phyloP scores from a whole-genome alignment of 2,329 filamentous ascomycete species.

The Chaetomiaceae sp. region DNA sequence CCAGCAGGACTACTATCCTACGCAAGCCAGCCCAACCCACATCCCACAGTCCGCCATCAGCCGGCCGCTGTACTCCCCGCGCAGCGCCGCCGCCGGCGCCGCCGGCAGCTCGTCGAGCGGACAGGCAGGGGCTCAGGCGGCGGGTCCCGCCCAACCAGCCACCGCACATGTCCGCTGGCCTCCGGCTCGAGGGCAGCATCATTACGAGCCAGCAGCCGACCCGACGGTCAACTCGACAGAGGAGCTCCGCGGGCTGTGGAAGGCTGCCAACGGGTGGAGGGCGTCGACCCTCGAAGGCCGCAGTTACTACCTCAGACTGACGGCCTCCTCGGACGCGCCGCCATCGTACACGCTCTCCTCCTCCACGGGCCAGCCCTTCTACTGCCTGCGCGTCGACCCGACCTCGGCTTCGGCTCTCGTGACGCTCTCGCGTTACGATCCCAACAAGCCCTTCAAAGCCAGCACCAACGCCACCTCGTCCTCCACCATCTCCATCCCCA shows the following conservation, averaged over 20 bases:
- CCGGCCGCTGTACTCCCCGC: conserved; percentile 53
- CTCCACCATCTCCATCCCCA: conserved; percentile 18
- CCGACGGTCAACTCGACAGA: conserved; percentile 51
- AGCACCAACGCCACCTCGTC: conserved; percentile 31
- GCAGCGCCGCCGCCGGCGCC: conserved; percentile 12
- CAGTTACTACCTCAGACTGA: conserved; percentile 53
- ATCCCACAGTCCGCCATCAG: conserved; percentile 61
- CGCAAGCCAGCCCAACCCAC: conserved; percentile 55
- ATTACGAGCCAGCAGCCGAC: conserved; percentile 39
- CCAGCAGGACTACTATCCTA: conserved; percentile 65
- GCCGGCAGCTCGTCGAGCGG: neutral
- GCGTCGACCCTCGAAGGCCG: conserved; percentile 54
- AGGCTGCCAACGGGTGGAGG: conserved; percentile 63
- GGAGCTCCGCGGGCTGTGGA: conserved; percentile 60
- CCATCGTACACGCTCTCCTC: conserved; percentile 63
- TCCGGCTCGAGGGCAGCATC: conserved; percentile 11
- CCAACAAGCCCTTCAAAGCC: conserved; percentile 49
- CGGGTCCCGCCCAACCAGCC: conserved; percentile 30
- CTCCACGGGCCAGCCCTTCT: conserved; percentile 52
- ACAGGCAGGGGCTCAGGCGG: conserved; percentile 25
- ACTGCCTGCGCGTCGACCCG: conserved; percentile 58
- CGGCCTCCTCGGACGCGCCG: conserved; percentile 52
- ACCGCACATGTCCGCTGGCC: conserved; percentile 22
- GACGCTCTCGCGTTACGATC: conserved; percentile 54
- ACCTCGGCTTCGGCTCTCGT: conserved; percentile 58